Evolutionary conservation across 768 basidiomycete genomes (phyloP), one percentile per base, ranked within the genome.

Genomic region (Lentinula guzmanii): DNA sequence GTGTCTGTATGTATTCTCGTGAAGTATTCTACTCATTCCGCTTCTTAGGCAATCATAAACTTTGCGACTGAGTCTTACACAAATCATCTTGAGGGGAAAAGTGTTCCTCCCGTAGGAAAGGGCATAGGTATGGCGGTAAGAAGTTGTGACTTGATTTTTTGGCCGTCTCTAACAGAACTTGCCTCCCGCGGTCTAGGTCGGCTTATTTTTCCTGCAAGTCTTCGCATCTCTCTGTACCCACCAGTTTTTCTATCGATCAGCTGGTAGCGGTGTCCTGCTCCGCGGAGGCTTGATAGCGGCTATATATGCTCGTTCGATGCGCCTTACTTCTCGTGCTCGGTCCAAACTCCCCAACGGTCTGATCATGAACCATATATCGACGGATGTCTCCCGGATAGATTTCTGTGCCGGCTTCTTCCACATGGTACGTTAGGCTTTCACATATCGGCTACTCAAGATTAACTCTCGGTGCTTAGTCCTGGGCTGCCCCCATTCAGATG

Each of bases 361-460:
- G 69, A 82, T 97, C 10, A 89, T 97, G 64, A 95, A 94, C 65
- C 93, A 96, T 74, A 95, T 98, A 63, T 93, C 91, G 5, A 93
- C 91, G 1, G 93, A 95, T 69, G 86, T 95, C 21, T 93, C 90
- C 33, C 84, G 95, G 21, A 91, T 98, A 69, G 94, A 98, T 70
- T 97, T 94, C 66, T 89, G 88, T 67, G 79, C 84, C 66, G 79
- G 86, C 18, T 90, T 87, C 75, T 89, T 92, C 72, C 90, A 92
- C 66, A 87, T 93, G 80, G 77, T 74, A 56, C 28, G 72, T 58
- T 24, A 24, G 28, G 28, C 28, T 42, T 13, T 43, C 28, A n/a
- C 52, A 39, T 33, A 35, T 52, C 64, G 24, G 18, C 8, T 35
- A 61, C 18, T 42, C 42, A 21, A 39, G 64, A 51, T 52, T 53